These are phyloP conservation scores for Chlamydomonas sp. DNA, from an alignment of 139 green algal genomes.

Conservation along the genomic window DNA sequence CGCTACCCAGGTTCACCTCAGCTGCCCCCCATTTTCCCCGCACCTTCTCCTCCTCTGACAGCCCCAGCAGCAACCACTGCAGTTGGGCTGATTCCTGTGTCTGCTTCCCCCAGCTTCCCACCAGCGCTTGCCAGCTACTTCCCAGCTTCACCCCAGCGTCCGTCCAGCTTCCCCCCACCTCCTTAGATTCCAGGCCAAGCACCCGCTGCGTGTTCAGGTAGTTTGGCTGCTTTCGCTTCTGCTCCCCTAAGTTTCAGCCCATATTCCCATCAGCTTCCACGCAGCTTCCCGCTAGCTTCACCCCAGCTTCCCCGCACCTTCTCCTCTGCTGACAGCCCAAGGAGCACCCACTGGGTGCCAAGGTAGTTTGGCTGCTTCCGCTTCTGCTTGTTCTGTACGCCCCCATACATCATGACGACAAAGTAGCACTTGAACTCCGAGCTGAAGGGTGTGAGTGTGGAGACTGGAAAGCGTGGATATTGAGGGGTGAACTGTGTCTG, in stretches of 20 bases:
- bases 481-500: no score
- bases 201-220: slow-evolving; percentile 7
- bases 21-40: no score
- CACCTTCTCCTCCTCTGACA: no score
- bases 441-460: no score
- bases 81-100: no score
- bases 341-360: background rate
- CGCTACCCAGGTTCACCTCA: no score
- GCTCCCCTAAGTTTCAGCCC: no score
- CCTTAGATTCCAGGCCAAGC: background rate
- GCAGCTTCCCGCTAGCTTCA: background rate
- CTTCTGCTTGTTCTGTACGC: slow-evolving; percentile 18
- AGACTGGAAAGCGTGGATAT: no score
- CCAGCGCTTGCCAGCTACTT: no score
- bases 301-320: background rate
- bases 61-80: no score
- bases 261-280: background rate
- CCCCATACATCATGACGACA: slow-evolving; percentile 17
- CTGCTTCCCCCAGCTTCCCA: no score
- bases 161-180: background rate
- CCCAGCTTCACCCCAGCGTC: background rate
- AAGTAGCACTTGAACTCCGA: slow-evolving; percentile 27
- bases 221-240: slow-evolving; percentile 20
- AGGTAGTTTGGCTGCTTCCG: slow-evolving; percentile 24
- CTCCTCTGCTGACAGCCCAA: background rate